Evolutionary conservation across 2,329 filamentous ascomycete genomes (phyloP), one percentile per base, ranked within the genome.

Genomic region (Fusarium tupiense): DNA sequence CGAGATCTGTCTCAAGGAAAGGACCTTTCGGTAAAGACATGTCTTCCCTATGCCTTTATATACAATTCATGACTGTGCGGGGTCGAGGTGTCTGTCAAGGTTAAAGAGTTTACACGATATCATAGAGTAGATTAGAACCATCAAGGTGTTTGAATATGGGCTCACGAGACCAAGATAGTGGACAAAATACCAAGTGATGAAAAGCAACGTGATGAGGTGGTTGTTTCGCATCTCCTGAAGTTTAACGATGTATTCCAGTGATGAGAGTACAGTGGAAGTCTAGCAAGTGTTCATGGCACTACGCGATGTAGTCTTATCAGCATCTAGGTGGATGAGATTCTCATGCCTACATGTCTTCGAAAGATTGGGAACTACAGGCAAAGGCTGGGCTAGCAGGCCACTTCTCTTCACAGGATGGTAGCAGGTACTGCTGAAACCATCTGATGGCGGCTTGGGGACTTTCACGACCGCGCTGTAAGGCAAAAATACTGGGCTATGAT

Each of bases 41-140:
- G 61, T 31, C 47, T 22, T 40, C 33, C 44, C 61, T 43, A 33
- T 12, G 41, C 33, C 59, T 69, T 73, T 69, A 74, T 74, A 72
- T 74, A 65, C 33, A 11, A 57, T 54, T 22, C 9, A 35, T 56
- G 44, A 29, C 22, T 33, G 35, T 40, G 71, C 50, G 56, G 71
- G 71, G 56, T 60, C n/a, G 50, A 74, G 47, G 40, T 40, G 31
- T 46, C 33, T 53, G 33, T 29, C 26, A 53, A 47, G 40, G 47
- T 41, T 44, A 19, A n/a, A 54, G 22, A 71, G 54, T 33, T 35
- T 62, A 68, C 66, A 61, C 46, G 43, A 41, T 33, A 53, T 60
- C 50, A 57, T 35, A 33, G 16, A 56, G 37, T 37, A 50, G 22
- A 64, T 35, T 26, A 68, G 52, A 47, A 17, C 72, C 60, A 74